Percentiles rank a stretch among this genome's conserved stretches.
Conservation (phyloP, 768 basidiomycete species). For the Rhodotorula babjevae region DNA sequence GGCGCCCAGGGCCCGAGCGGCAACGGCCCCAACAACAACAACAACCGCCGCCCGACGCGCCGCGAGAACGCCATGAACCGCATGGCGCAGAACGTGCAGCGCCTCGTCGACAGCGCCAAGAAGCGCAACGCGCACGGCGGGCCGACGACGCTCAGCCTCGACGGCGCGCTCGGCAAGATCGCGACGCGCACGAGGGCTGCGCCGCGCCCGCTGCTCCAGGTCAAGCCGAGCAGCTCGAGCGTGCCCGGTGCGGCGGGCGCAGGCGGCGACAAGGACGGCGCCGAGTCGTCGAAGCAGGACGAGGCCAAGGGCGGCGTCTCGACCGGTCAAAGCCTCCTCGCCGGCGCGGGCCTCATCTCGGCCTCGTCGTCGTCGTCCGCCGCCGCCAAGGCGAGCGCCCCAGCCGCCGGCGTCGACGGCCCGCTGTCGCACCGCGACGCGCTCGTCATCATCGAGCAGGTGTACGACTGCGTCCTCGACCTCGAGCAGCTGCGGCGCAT, state of each 20-base stretch:
- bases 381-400: too few species aligned
- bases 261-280: not conserved
- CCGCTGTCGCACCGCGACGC: conserved; percentile 71
- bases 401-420: not conserved
- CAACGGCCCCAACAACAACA: not conserved
- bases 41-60: not conserved
- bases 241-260: conserved; percentile 50
- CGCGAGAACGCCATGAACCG: conserved; percentile 48
- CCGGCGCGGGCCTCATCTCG: conserved; percentile 29
- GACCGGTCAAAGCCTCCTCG: conserved; percentile 23
- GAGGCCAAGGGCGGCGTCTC: not conserved
- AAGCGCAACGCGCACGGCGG: conserved; percentile 71
- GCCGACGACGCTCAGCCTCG: conserved; percentile 51
- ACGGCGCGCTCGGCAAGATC: conserved; percentile 92
- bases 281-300: not conserved
- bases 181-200: conserved; percentile 90
- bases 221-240: conserved; percentile 53
- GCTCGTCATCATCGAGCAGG: conserved; percentile 68
- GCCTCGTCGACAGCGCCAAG: conserved; percentile 87
- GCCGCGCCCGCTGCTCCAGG: conserved; percentile 91
- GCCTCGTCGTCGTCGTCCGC: not conserved
- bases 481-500: conserved; percentile 80
- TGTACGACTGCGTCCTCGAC: conserved; percentile 78
- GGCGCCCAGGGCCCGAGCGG: not conserved
- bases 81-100: conserved; percentile 70